Evolutionary conservation across 2,329 filamentous ascomycete species (phyloP).

Genomic region (Botrytis squamosa): DNA sequence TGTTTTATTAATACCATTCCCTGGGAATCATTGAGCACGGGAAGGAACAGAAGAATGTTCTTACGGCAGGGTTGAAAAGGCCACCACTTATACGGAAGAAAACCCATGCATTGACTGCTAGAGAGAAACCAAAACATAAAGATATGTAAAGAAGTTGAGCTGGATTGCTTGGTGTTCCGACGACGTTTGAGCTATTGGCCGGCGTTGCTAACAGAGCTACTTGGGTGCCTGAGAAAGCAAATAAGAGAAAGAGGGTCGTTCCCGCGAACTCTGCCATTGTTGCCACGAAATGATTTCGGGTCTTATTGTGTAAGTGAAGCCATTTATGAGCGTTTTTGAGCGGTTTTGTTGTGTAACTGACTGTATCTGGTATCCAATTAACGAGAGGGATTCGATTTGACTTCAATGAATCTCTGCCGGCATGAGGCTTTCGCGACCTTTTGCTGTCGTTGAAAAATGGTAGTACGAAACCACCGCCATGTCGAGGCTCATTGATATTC

Average conservation of each 20-base stretch:
- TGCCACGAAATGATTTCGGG: conserved; percentile 21
- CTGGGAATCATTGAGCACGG: conserved; percentile 21
- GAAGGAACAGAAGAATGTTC: not conserved
- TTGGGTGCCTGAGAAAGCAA: conserved; percentile 34
- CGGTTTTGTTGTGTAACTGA: conserved; percentile 13
- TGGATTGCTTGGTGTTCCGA: conserved; percentile 44
- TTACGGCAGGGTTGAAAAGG: conserved; percentile 50
- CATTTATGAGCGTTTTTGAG: conserved; percentile 14
- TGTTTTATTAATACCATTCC: conserved; percentile 42
- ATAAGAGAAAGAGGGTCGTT: conserved; percentile 34
- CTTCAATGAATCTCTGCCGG: conserved; percentile 26
- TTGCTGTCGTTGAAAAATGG: conserved; percentile 28
- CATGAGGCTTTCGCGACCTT: conserved; percentile 14
- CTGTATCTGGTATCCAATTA: conserved; percentile 26
- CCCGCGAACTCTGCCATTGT: conserved; percentile 32
- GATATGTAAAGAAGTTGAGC: conserved; percentile 40
- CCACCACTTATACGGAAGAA: conserved; percentile 54
- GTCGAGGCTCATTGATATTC: conserved; percentile 33
- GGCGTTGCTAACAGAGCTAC: conserved; percentile 33
- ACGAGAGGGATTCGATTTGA: conserved; percentile 28
- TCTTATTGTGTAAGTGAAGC: conserved; percentile 22
- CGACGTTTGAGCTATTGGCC: conserved; percentile 37
- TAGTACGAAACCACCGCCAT: conserved; percentile 28
- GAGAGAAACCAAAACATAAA: conserved; percentile 34
- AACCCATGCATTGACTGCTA: conserved; percentile 55